Evolutionary conservation across 306 rosid genomes (phyloP), one percentile per base, ranked within the genome.

Genomic region (Sphenostylis stenocarpa): DNA sequence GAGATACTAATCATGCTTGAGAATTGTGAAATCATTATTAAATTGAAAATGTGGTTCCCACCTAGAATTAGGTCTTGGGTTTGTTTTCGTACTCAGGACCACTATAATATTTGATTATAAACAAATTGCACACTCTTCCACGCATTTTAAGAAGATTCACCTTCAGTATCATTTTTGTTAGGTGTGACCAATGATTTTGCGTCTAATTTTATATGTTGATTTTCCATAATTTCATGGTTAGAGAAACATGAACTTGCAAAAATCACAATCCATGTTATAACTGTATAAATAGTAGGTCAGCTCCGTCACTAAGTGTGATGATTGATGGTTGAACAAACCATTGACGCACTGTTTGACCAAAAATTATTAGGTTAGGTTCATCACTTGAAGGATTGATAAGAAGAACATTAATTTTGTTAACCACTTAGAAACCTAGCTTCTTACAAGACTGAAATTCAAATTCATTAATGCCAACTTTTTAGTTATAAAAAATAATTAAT

Each of bases 51-150:
- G 71, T 75, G 61, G 39, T 15, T 20, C 72, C 53, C 79, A 75
- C 79, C 79, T 62, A 75, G 34, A 75, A 75, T 75, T 75, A 75
- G 79, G 79, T 75, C 72, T 14, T 45, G 26, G 62, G 79, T 48
- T 75, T 33, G 49, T 75, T 75, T 75, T 63, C 63, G 34, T 48
- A 20, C 19, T 12, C 14, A 74, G 48, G 52, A 43, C 78, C 57
- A 75, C 68, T 47, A 34, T 62, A 48, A 34, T 63, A 23, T 74
- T 29, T 44, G 21, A 34, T 74, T 31, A 11, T 14, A 74, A 61
- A 45, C 45, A 17, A 73, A 28, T 44, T 44, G 31, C 68, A 60
- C 56, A 29, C 23, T 23, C 29, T 74, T 60, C 60, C 79, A 75
- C 72, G 61, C 52, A 62, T 31, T 47, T 75, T 47, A 14, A 60